A percentile compares a stretch with the other conserved stretches of the same genome.
Conservation (phyloP, 768 basidiomycete genomes). For the Collybiopsis confluens region DNA sequence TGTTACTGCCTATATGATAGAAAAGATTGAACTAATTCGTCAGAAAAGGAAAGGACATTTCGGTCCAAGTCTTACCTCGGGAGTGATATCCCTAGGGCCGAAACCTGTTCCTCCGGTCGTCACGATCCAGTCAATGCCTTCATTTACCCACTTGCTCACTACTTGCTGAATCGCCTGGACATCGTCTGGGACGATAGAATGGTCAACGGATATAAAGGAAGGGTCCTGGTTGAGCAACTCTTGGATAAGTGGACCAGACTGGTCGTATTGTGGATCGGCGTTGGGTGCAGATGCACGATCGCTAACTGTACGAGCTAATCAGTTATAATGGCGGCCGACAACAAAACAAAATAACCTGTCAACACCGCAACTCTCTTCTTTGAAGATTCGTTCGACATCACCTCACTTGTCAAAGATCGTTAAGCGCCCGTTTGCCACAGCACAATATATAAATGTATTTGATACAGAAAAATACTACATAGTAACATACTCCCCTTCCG, state of each 20-base stretch:
- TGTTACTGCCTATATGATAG: conserved; percentile 51
- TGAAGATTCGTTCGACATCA: too few relatives aligned
- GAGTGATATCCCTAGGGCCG: conserved; percentile 74
- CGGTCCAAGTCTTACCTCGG: conserved; percentile 51
- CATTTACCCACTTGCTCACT: conserved; percentile 44
- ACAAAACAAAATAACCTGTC: conserved; percentile 13
- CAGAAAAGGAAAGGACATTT: neutral
- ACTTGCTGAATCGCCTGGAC: conserved; percentile 40
- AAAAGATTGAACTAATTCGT: too few relatives aligned
- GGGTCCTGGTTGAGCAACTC: conserved; percentile 35
- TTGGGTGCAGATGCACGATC: conserved; percentile 56
- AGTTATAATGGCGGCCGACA: neutral
- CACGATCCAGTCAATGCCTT: conserved; percentile 66
- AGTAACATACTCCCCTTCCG: neutral
- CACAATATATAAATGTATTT: neutral
- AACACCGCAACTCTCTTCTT: conserved; percentile 19
- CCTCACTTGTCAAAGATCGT: too few relatives aligned
- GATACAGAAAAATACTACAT: neutral
- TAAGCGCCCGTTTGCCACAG: too few relatives aligned
- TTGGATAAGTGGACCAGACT: conserved; percentile 62
- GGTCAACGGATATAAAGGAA: conserved; percentile 32
- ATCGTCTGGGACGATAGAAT: conserved; percentile 65
- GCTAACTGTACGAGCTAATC: conserved; percentile 46
- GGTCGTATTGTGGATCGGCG: conserved; percentile 41
- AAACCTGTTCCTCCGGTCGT: conserved; percentile 90